Evolutionary conservation across 2,329 filamentous ascomycete genomes (phyloP), one percentile per base, ranked within the genome.

Genomic region (Colletotrichum cereale): DNA sequence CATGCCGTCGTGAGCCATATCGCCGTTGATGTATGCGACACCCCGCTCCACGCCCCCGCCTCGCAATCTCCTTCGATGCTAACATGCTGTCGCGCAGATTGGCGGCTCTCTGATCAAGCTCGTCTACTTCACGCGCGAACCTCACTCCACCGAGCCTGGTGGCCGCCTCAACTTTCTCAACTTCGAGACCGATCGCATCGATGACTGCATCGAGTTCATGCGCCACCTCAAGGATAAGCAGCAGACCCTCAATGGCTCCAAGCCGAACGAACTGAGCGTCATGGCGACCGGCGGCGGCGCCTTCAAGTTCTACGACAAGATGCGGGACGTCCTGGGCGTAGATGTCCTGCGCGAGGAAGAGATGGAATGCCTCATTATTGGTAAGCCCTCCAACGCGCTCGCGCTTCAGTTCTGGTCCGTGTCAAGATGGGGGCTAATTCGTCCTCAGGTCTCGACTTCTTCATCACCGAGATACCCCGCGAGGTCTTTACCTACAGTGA

Each of bases 401-500:
- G 16, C 44, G n/a, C 44, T 11, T 14, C n/a, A 24, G 16, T 5
- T 34, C 6, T 6, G n/a, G n/a, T 26, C n/a, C 40, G 18, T 14
- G 40, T 38, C 1, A 40, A 31, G 36, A 52, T 55, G 31, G 38
- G 16, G 21, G 31, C 50, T 62, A n/a, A 40, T 56, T 18, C 21
- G 21, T 38, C 34, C 40, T 73, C 76, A 94, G 95, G 96, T 16
- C 90, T 99, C 53, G 96, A 99, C 80, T 99, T 98, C 84, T 98
- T 99, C 86, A 98, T 98, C 79, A 97, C 94, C 75, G 95, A 98
- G 80, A 98, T 99, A 71, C 96, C 96, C 26, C 91, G 93, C 76
- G 96, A 99, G 83, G 96, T 99, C 66, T 99, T 99, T 79, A 98
- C 95, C 26, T 98, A 98, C 82, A 95, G 93, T 79, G 96, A 97